Conservation (phyloP, 148 eudicot species). For the Amaranthus cruentus region DNA sequence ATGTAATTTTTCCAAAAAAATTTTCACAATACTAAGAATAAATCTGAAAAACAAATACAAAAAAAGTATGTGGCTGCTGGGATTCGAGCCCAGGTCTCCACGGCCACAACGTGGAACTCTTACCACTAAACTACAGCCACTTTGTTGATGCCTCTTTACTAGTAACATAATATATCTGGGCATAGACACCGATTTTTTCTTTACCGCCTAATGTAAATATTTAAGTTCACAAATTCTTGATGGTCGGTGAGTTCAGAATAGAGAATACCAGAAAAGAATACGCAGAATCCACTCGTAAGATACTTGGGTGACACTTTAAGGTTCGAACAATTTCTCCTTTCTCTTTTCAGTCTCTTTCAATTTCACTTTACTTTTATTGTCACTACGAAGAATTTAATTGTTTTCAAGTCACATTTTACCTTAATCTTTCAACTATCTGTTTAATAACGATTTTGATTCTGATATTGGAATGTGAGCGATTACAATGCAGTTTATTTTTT, state of each 20-base stretch:
- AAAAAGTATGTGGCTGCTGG: slow-evolving; percentile 24
- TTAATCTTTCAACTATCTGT: not conserved
- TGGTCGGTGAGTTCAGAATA: no score
- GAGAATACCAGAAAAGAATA: no score
- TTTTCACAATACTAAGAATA: no score
- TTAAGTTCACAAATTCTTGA: no score
- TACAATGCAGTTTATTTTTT: not conserved
- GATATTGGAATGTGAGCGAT: not conserved
- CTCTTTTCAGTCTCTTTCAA: not conserved
- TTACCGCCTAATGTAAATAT: not conserved
- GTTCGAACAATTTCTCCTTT: not conserved
- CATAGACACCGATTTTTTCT: not conserved
- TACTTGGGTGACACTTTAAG: no score
- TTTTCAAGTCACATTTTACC: slow-evolving; percentile 3
- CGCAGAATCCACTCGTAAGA: no score
- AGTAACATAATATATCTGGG: no score
- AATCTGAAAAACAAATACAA: no score
- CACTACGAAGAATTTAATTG: not conserved
- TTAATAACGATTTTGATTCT: not conserved
- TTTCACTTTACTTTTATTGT: not conserved
- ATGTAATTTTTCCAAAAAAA: no score
- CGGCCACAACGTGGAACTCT: slow-evolving; percentile 38
- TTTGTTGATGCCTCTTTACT: not conserved
- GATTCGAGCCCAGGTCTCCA: slow-evolving; percentile 37
- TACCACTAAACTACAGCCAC: slow-evolving; percentile 36